Evolutionary conservation across 2,329 filamentous ascomycete species (phyloP), one percentile per base, ranked within the genome.

Genomic region (Paracamarosporium sp.): DNA sequence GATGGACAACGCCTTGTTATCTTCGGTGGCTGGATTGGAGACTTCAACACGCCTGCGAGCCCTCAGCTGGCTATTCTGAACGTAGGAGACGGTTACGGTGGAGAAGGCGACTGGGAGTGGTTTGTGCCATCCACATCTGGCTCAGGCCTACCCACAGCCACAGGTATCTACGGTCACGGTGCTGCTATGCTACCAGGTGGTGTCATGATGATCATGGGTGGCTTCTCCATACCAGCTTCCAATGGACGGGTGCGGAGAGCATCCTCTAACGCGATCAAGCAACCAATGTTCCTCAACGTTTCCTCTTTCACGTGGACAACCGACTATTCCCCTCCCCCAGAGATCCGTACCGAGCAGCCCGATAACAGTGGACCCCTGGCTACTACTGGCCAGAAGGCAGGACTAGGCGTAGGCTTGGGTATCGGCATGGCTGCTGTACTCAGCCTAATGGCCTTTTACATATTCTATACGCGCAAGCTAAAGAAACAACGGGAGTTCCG

Each of bases 21-120:
- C 1, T 83, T 93, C 58, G 95, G 95, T 20, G 95, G 95, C 1
- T 99, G 95, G 95, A 92, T 97, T 4, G 94, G 93, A 3, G 88
- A 96, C 68, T 82, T 90, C 0, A 83, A 80, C 8, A 90, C 88
- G 30, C 85, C 93, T 1, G 95, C 95, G 0, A 82, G 88, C 28
- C 95, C 95, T 1, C 92, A 97, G 71, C 81, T 98, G 25, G 90
- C 87, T 0, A 78, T 97, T 3, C 80, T 98, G 3, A 82, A 91
- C 56, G 82, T 97, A 56, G 91, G 89, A 6, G 84, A 88, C 59
- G 88, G 88, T 4, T 95, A 91, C 70, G 90, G 88, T 8, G 81
- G 81, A 12, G 65, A 70, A 53, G 80, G 79, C 28, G 81, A 86
- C 30, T 94, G 91, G 91, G 77, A 81, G 60, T 95, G 91, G 91